Conservation (phyloP, 106 monocot genomes). For the Dioscorea dumetorum region DNA sequence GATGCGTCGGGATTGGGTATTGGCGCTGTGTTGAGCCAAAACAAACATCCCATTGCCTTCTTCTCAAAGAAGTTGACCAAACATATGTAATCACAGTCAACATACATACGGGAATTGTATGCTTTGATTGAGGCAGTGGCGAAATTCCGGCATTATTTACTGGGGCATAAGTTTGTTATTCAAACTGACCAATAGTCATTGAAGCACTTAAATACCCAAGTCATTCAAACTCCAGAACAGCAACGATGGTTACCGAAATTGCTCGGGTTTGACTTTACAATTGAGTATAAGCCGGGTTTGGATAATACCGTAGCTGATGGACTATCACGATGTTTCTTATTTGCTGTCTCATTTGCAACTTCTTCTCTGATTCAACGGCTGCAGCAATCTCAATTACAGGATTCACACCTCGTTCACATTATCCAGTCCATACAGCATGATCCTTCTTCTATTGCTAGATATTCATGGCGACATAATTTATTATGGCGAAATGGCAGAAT, state of each 20-base stretch:
- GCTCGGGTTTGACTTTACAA: not conserved
- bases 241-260: not conserved
- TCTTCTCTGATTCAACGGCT: no score
- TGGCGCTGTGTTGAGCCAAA: no score
- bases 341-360: no score
- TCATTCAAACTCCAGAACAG: not conserved
- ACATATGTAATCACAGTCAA: not conserved
- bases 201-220: not conserved
- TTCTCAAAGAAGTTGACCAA: not conserved
- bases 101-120: not conserved
- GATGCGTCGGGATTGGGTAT: not conserved
- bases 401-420: no score
- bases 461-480: no score
- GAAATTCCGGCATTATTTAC: not conserved
- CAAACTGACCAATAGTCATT: not conserved
- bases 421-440: no score
- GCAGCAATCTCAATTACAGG: no score
- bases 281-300: not conserved
- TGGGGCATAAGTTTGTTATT: not conserved
- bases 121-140: not conserved
- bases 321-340: no score
- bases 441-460: no score
- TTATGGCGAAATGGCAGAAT: no score
- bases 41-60: constrained; percentile 7
- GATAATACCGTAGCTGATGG: not conserved